A percentile compares a stretch with the other conserved stretches of the same genome.
phyloP scores from a whole-genome alignment of 768 basidiomycete species.

The Macrocybe gigantea region DNA sequence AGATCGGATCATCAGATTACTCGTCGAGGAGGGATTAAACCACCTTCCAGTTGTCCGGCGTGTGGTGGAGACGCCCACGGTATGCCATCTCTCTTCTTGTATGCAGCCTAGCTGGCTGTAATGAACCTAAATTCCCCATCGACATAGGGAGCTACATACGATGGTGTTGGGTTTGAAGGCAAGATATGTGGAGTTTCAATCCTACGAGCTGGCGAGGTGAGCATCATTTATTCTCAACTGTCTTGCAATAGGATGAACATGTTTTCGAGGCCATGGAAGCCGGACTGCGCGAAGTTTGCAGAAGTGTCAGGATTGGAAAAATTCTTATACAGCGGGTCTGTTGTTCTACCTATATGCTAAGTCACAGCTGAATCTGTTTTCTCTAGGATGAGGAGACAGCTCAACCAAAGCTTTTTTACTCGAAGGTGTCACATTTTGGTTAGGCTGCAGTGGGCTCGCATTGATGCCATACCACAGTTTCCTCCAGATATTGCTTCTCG shows the following conservation, averaged over 20 bases:
- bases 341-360: not conserved
- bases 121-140: not conserved
- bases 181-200: slow-evolving; percentile 97
- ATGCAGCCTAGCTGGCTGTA: not conserved
- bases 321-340: slow-evolving; percentile 90
- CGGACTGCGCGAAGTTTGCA: slow-evolving; percentile 91
- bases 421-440: slow-evolving; percentile 46
- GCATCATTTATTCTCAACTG: slow-evolving; percentile 9
- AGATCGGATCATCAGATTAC: slow-evolving; percentile 81
- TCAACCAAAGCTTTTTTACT: slow-evolving; percentile 88
- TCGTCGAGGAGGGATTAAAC: slow-evolving; percentile 86
- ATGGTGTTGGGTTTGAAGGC: slow-evolving; percentile 93
- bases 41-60: slow-evolving; percentile 70
- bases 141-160: slow-evolving; percentile 66
- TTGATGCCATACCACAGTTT: slow-evolving; percentile 43
- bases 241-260: slow-evolving; percentile 3
- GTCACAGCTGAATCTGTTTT: not conserved
- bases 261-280: slow-evolving; percentile 87
- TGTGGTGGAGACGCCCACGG: slow-evolving; percentile 79
- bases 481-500: slow-evolving; percentile 89
- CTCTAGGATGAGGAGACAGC: slow-evolving; percentile 90
- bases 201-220: slow-evolving; percentile 85
- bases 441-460: not conserved
- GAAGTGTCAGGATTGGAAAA: slow-evolving; percentile 93
- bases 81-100: slow-evolving; percentile 25